Percentiles rank a stretch among this genome's conserved stretches.
phyloP scores from a whole-genome alignment of 192 early-diverging fungal species.

The Powellomyces hirtus region DNA sequence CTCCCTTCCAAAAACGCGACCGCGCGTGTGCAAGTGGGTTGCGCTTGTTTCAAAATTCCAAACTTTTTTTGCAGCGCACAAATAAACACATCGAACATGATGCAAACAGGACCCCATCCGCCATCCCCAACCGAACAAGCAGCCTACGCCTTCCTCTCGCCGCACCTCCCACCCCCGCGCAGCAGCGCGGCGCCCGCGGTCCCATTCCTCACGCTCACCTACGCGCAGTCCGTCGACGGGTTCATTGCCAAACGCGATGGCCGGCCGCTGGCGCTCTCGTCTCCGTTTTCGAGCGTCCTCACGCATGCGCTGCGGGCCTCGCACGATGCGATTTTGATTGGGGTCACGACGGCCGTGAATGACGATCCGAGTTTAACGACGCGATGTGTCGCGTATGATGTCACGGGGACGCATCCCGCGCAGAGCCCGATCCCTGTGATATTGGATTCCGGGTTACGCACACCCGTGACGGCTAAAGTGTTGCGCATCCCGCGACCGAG shows the following conservation, averaged over 20 bases:
- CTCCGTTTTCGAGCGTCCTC: constrained; percentile 70
- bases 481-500: neutral
- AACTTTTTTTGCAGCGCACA: no score
- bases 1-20: no score
- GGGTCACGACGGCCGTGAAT: constrained; percentile 74
- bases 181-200: neutral
- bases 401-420: neutral
- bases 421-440: constrained; percentile 73
- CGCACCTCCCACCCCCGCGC: constrained; percentile 2
- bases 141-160: constrained; percentile 14
- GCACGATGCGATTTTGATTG: constrained; percentile 85
- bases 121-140: neutral
- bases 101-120: no score
- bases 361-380: constrained; percentile 77
- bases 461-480: constrained; percentile 58
- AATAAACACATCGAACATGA: no score
- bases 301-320: constrained; percentile 74
- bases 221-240: constrained; percentile 86
- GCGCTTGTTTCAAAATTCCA: no score
- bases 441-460: constrained; percentile 69
- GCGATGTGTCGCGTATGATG: constrained; percentile 7
- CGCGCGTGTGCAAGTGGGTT: no score
- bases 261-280: constrained; percentile 67
- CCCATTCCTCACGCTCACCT: constrained; percentile 78
- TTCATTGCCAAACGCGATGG: constrained; percentile 61